A percentile compares a stretch with the other conserved stretches of the same genome.
phyloP scores from a whole-genome alignment of 768 basidiomycete species.

The Coprinopsis sp. region DNA sequence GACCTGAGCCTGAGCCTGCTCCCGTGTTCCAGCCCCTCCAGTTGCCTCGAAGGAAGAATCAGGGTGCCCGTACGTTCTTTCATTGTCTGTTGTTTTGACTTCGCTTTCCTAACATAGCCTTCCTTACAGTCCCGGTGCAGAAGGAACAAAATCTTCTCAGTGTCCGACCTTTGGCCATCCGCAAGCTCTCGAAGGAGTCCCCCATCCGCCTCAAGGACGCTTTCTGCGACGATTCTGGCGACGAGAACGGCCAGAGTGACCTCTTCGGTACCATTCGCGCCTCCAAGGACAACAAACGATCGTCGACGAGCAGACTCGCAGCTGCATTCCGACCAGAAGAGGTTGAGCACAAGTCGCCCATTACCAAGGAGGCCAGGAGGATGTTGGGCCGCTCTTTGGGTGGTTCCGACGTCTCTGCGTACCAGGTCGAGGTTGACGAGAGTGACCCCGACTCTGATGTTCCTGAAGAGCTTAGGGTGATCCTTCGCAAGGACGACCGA shows the following conservation, averaged over 20 bases:
- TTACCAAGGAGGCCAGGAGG: conserved; percentile 42
- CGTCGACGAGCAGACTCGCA: not conserved
- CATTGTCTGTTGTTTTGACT: conserved; percentile 3
- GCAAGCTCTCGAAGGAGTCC: not conserved
- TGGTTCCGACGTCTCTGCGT: conserved; percentile 45
- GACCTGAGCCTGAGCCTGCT: conserved; percentile 52
- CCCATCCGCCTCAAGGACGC: conserved; percentile 5
- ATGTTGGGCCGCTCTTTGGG: conserved; percentile 67
- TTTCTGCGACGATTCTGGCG: conserved; percentile 4
- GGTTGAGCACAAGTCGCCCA: not conserved
- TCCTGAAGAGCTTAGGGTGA: conserved; percentile 69
- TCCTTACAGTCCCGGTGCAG: no score
- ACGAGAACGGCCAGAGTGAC: conserved; percentile 5
- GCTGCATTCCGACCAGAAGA: not conserved
- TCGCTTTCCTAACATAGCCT: no score
- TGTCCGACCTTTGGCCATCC: not conserved
- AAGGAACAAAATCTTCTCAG: not conserved
- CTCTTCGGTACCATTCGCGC: conserved; percentile 1
- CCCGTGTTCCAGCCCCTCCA: conserved; percentile 57
- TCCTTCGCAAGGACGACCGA: conserved; percentile 37
- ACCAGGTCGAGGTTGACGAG: conserved; percentile 42
- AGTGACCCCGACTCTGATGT: conserved; percentile 75
- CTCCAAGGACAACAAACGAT: not conserved
- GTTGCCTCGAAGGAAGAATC: conserved; percentile 32
- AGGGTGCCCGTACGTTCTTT: conserved; percentile 3